phyloP scores from a whole-genome alignment of 2,329 filamentous ascomycete genomes.

The Triangularia verruculosa region DNA sequence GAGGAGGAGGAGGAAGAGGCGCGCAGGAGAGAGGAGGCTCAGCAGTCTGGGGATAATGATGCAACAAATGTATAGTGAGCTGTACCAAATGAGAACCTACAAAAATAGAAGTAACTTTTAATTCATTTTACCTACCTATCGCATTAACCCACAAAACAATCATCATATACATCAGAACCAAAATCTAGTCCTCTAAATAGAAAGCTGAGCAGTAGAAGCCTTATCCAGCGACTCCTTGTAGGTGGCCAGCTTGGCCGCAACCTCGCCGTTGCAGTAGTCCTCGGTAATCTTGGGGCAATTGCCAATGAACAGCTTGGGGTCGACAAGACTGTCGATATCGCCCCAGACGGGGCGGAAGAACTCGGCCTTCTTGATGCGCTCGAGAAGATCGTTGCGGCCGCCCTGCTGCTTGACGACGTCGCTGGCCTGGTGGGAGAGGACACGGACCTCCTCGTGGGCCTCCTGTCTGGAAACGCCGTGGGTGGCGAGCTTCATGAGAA shows the following conservation, averaged over 20 bases:
- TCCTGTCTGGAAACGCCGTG: slow-evolving; percentile 73
- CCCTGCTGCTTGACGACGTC: slow-evolving; percentile 58
- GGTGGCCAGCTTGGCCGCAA: slow-evolving; percentile 22
- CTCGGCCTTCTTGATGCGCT: slow-evolving; percentile 66
- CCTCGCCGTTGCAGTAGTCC: slow-evolving; percentile 27
- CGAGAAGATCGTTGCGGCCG: slow-evolving; percentile 75
- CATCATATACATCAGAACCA: neutral
- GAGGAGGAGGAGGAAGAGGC: too few relatives aligned
- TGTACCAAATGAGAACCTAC: too few relatives aligned
- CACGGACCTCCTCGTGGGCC: slow-evolving; percentile 82
- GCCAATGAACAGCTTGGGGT: slow-evolving; percentile 49
- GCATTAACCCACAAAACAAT: neutral
- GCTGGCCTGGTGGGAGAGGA: slow-evolving; percentile 52
- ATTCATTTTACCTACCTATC: neutral
- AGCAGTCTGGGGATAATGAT: too few relatives aligned
- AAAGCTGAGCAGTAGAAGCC: slow-evolving; percentile 27
- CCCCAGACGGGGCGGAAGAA: slow-evolving; percentile 72
- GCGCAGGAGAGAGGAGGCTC: too few relatives aligned
- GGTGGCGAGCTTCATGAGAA: slow-evolving; percentile 75
- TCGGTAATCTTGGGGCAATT: slow-evolving; percentile 28
- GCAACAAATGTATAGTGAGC: too few relatives aligned
- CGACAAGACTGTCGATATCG: slow-evolving; percentile 65
- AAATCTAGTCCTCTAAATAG: slow-evolving; percentile 17
- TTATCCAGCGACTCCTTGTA: slow-evolving; percentile 24
- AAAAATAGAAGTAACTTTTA: too few relatives aligned